Base-by-base conservation (phyloP, 352 stramenopile species). In the Pythium coloratum region DNA sequence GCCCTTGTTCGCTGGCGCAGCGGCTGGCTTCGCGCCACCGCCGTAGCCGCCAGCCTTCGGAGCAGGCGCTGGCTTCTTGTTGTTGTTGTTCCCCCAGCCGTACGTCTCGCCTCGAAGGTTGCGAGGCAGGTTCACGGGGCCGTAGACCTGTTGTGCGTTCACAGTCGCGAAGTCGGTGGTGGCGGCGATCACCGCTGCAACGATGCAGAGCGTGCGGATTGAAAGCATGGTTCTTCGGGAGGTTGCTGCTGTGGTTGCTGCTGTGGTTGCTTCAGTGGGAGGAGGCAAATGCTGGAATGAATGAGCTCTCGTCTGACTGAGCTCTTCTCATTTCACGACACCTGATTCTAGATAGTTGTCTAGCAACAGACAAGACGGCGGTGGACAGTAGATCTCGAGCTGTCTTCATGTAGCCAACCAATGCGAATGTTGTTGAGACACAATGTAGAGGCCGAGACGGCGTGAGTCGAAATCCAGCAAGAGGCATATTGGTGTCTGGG, bases 221-320 rank as follows among this genome's bases (percentile, higher is more conserved):
- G 55, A 14, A 36, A 61, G 36, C 55, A 61, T 61, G 18, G 34
- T 51, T 44, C 36, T 44, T 44, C 36, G 36, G 16, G 12, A 16
- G 5, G n/a, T 28, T 49, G n/a, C 2, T 60, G 4, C 20, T 24
- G 20, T 24, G 20, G 20, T 24, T 24, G 20, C 20, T 24, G 20
- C 20, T 24, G 20, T 60, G 32, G 12, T 59, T 6, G 6, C 33
- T 38, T 59, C 14, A 30, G n/a, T 6, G 16, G 14, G 33, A 60
- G 18, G 9, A 36, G 2, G 55, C 34, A 61, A 61, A 61, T 51
- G 55, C 32, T 46, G 55, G 55, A 61, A 51, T 61, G 55, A 60
- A 24, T 24, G 20, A 24, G 30, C 54, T 60, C 16, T 47, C 7
- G 8, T 12, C 6, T 26, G 13, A 18, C 36, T 3, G 36, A 16